phyloP scores from a whole-genome alignment of 1,284 basidiomycete species.

The Dichomitus squalens region DNA sequence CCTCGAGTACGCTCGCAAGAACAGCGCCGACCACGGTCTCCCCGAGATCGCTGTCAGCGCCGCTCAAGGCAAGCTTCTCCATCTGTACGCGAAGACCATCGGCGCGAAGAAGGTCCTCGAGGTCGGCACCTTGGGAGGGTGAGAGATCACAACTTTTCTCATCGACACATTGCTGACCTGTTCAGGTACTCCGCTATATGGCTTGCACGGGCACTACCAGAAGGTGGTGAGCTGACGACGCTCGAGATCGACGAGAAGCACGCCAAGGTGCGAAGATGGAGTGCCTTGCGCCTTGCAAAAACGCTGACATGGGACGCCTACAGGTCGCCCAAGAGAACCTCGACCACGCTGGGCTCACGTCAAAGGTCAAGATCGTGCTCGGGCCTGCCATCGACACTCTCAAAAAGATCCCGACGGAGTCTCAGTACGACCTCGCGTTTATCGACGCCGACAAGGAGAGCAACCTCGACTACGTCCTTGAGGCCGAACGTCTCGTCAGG shows the following conservation, averaged over 20 bases:
- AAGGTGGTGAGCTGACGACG: conserved; percentile 52
- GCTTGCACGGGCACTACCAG: conserved; percentile 58
- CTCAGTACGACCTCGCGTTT: conserved; percentile 59
- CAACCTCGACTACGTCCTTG: conserved; percentile 51
- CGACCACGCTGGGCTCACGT: conserved; percentile 45
- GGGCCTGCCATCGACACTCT: conserved; percentile 54
- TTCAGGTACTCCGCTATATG: conserved; percentile 62
- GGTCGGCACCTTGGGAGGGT: conserved; percentile 67
- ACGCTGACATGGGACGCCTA: background rate
- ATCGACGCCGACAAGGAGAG: conserved; percentile 64
- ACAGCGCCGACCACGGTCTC: conserved; percentile 46
- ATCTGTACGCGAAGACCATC: conserved; percentile 50
- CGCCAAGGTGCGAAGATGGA: conserved; percentile 42
- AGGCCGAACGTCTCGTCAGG: conserved; percentile 57
- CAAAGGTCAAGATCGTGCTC: conserved; percentile 50
- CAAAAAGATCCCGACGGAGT: conserved; percentile 40
- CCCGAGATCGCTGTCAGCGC: conserved; percentile 56
- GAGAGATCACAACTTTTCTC: conserved; percentile 22
- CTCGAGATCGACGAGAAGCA: conserved; percentile 51
- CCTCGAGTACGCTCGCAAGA: conserved; percentile 45
- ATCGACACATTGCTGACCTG: background rate
- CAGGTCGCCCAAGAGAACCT: conserved; percentile 60
- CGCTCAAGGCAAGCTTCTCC: conserved; percentile 59
- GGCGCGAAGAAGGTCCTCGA: conserved; percentile 57
- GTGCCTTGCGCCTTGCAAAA: background rate